Base-by-base conservation (phyloP, 306 rosid species). In the Rubus idaeus region DNA sequence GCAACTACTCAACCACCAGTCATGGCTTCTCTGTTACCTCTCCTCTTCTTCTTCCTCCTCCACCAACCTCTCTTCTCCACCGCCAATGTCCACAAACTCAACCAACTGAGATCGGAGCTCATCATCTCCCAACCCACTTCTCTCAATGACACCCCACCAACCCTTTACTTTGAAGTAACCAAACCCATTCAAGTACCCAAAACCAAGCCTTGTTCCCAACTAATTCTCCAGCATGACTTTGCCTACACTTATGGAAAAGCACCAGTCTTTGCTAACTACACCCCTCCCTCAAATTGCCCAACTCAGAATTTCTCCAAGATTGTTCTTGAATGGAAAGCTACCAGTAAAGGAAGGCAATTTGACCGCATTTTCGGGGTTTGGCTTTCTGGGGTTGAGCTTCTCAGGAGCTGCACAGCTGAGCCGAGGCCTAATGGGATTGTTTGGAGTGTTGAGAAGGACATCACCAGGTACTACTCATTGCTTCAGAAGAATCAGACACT, bases 311-410 rank as follows among this genome's bases (percentile, higher is more conserved):
- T 86, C 82, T 87, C 97, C 47, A 91, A 82, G 58, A 82, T 91
- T 10, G 96, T 91, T 1, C 81, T 94, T 11, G 84, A 91, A 76
- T 94, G 98, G 98, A 86, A 83, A 17, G 87, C 98, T 21, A 88
- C 93, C 4, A 86, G 91, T 61, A 75, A 79, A 82, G 98, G 97
- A 47, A 86, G 93, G 53, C 97, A 94, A 51, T 94, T 83, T 40
- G 98, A 94, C 70, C 87, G 98, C 30, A 94, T 94, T 71, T 94
- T 94, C 2, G 97, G 98, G 8, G 91, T 91, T 6, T 94, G 98
- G 97, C 97, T 90, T 8, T 85, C 88, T 21, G 98, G 98, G 10
- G 93, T 88, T 45, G 97, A 94, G 87, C 82, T 94, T 23, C 88
- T 94, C 14, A 86, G 98, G 57, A 90, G 98, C 86, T 94, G 96